Evolutionary conservation across 2,329 filamentous ascomycete genomes (phyloP).

Genomic region (Colletotrichum liriopes): DNA sequence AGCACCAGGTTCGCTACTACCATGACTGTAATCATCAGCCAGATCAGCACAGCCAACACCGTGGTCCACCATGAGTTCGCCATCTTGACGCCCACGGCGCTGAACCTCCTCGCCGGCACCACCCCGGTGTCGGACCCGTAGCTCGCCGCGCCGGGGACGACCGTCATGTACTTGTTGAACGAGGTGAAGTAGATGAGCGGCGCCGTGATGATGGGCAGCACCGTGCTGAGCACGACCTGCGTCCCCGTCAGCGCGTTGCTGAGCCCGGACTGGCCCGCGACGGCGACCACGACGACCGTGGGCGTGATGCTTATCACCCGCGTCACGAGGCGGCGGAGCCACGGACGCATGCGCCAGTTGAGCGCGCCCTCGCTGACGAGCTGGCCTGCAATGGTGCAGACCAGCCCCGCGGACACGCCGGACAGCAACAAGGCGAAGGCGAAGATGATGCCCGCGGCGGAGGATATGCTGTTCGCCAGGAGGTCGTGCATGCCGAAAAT

Average conservation of each 20-base stretch:
- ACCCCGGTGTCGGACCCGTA: slow-evolving; percentile 31
- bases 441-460: slow-evolving; percentile 86
- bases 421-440: slow-evolving; percentile 85
- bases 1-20: slow-evolving; percentile 83
- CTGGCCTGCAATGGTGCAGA: slow-evolving; percentile 91
- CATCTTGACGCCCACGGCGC: slow-evolving; percentile 71
- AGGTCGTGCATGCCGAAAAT: slow-evolving; percentile 88
- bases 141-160: slow-evolving; percentile 37
- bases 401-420: slow-evolving; percentile 85
- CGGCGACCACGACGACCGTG: slow-evolving; percentile 85
- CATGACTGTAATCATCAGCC: slow-evolving; percentile 83
- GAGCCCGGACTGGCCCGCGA: slow-evolving; percentile 80
- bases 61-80: slow-evolving; percentile 78
- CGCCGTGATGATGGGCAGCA: slow-evolving; percentile 84
- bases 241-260: slow-evolving; percentile 80
- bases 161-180: slow-evolving; percentile 80
- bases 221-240: slow-evolving; percentile 84
- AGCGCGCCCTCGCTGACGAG: slow-evolving; percentile 90
- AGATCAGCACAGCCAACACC: slow-evolving; percentile 71
- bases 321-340: slow-evolving; percentile 84
- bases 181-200: slow-evolving; percentile 91
- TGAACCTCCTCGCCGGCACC: slow-evolving; percentile 44
- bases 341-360: slow-evolving; percentile 81
- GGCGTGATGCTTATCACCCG: slow-evolving; percentile 86
- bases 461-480: slow-evolving; percentile 77